These are phyloP conservation scores for Cerrena zonata DNA, from an alignment of 1,284 basidiomycete genomes.

Conservation along the genomic window DNA sequence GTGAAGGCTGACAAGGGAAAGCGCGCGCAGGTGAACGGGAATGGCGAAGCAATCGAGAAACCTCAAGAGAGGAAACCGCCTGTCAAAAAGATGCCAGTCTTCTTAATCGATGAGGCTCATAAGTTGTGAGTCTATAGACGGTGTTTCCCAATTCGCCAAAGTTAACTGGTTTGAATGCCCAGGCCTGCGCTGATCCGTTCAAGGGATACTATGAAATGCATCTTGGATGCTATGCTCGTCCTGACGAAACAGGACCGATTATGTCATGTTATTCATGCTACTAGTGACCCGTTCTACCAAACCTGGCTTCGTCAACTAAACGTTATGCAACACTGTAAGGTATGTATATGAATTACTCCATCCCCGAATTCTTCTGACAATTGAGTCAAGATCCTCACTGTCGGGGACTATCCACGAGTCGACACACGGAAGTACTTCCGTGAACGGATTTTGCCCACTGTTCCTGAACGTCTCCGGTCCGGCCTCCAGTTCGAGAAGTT, in stretches of 20 bases:
- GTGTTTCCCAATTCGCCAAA: neutral
- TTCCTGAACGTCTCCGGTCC: constrained; percentile 51
- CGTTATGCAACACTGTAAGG: constrained; percentile 76
- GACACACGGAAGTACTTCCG: constrained; percentile 64
- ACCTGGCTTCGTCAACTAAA: constrained; percentile 73
- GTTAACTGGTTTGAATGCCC: neutral
- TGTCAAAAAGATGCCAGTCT: constrained; percentile 68
- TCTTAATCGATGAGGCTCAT: constrained; percentile 80
- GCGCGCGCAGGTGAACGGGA: constrained; percentile 20
- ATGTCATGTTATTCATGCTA: constrained; percentile 78
- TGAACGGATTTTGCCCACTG: constrained; percentile 52
- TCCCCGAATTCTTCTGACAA: neutral
- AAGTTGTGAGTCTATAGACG: constrained; percentile 52
- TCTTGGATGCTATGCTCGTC: constrained; percentile 78
- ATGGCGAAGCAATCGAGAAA: constrained; percentile 25
- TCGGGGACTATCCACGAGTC: constrained; percentile 69
- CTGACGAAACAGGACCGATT: constrained; percentile 79
- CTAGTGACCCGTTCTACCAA: constrained; percentile 79
- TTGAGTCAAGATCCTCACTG: constrained; percentile 56
- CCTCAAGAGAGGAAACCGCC: constrained; percentile 32
- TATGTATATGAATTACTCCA: constrained; percentile 21
- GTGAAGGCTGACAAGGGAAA: constrained; percentile 5
- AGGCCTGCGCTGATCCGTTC: constrained; percentile 72
- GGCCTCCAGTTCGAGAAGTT: constrained; percentile 64
- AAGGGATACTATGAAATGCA: constrained; percentile 71